phyloP scores from a whole-genome alignment of 306 rosid species.

The Abrus precatorius region DNA sequence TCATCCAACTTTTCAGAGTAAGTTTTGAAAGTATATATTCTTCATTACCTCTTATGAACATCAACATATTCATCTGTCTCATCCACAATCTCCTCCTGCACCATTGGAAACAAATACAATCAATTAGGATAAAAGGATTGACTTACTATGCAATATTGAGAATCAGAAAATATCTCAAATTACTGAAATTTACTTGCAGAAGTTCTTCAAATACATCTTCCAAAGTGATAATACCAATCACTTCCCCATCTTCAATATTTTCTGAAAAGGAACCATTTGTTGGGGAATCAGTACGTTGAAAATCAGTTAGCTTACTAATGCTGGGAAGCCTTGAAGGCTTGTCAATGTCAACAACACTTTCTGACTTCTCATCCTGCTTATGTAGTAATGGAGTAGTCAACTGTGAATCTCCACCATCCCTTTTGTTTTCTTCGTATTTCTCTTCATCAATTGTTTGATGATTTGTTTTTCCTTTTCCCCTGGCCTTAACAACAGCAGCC shows the following conservation, averaged over 20 bases:
- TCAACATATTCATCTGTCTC: conserved; percentile 98
- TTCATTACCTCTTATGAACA: conserved; percentile 86
- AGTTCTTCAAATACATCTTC: conserved; percentile 99
- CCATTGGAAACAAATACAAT: conserved; percentile 38
- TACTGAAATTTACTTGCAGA: conserved; percentile 71
- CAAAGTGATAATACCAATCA: conserved; percentile 92
- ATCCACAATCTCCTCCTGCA: conserved; percentile 97
- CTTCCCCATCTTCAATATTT: conserved; percentile 91
- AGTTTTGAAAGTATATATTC: conserved; percentile 26
- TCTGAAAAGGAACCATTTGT: conserved; percentile 58
- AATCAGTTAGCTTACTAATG: conserved; percentile 49
- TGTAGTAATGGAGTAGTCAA: conserved; percentile 78
- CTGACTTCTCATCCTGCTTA: conserved; percentile 58
- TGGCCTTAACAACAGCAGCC: conserved; percentile 94
- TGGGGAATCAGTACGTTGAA: conserved; percentile 52
- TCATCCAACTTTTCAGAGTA: conserved; percentile 8
- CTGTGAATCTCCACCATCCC: conserved; percentile 51
- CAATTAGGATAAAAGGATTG: conserved; percentile 23
- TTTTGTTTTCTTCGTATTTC: conserved; percentile 57
- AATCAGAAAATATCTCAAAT: conserved; percentile 9
- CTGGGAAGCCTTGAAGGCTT: conserved; percentile 58
- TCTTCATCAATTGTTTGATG: conserved; percentile 59
- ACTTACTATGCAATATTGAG: background rate
- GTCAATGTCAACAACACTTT: conserved; percentile 75
- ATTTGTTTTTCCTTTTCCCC: conserved; percentile 63